Conservation (phyloP, 805 yeast genomes). For the Starmerella potacharoeniae region DNA sequence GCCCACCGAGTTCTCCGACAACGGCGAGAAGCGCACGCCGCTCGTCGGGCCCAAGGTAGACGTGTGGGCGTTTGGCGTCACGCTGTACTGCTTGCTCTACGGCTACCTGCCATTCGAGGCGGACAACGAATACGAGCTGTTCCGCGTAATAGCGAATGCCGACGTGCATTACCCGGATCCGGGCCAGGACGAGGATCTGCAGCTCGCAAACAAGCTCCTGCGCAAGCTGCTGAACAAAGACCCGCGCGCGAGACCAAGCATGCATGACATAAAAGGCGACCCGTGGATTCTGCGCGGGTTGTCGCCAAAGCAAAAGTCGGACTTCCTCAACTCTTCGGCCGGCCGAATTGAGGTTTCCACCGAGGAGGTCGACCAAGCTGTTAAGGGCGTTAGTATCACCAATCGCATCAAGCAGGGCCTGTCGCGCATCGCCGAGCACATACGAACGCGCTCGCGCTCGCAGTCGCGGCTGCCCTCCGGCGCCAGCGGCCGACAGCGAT, state of each 20-base stretch:
- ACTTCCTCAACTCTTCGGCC: slow-evolving; percentile 27
- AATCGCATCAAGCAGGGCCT: slow-evolving; percentile 45
- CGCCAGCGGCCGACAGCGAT: background rate
- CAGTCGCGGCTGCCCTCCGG: background rate
- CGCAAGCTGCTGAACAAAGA: slow-evolving; percentile 53
- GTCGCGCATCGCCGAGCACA: slow-evolving; percentile 14
- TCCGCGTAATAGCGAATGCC: slow-evolving; percentile 64
- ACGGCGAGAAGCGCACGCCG: slow-evolving; percentile 26
- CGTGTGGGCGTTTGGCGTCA: slow-evolving; percentile 96
- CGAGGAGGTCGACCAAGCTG: slow-evolving; percentile 66
- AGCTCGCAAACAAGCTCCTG: slow-evolving; percentile 43
- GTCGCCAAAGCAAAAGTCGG: slow-evolving; percentile 24
- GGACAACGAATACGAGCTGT: slow-evolving; percentile 72
- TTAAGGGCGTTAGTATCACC: slow-evolving; percentile 56
- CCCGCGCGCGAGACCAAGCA: slow-evolving; percentile 55
- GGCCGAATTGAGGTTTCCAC: slow-evolving; percentile 42
- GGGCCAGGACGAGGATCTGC: slow-evolving; percentile 21
- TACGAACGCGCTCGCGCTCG: slow-evolving; percentile 12
- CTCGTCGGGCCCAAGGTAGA: slow-evolving; percentile 74
- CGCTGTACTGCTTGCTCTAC: slow-evolving; percentile 74
- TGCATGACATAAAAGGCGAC: slow-evolving; percentile 62
- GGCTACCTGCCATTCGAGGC: slow-evolving; percentile 87
- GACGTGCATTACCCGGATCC: slow-evolving; percentile 45
- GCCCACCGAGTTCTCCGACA: slow-evolving; percentile 17
- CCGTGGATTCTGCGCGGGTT: slow-evolving; percentile 49